Evolutionary conservation across 2,329 filamentous ascomycete genomes (phyloP).

Genomic region (Phialemonium atrogriseum): DNA sequence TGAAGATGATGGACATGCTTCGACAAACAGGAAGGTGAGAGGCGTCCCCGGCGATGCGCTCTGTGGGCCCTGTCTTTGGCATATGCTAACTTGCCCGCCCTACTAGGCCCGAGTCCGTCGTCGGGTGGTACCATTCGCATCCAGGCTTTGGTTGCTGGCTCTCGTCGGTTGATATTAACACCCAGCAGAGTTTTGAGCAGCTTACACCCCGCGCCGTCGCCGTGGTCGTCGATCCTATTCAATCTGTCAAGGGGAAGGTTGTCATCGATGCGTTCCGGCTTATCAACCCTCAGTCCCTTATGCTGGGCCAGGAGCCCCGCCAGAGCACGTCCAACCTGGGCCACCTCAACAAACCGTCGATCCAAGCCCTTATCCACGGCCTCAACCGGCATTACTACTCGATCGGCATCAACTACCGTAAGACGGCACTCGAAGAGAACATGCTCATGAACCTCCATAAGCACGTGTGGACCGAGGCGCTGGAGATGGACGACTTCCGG

Average conservation of each 20-base stretch:
- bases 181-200: slow-evolving; percentile 99
- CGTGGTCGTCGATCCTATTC: slow-evolving; percentile 96
- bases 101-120: slow-evolving; percentile 82
- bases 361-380: slow-evolving; percentile 96
- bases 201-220: slow-evolving; percentile 93
- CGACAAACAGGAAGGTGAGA: slow-evolving; percentile 86
- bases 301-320: slow-evolving; percentile 95
- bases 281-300: slow-evolving; percentile 94
- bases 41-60: slow-evolving; percentile 4
- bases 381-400: slow-evolving; percentile 99
- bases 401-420: slow-evolving; percentile 96
- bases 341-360: slow-evolving; percentile 98
- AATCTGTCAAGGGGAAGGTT: slow-evolving; percentile 98
- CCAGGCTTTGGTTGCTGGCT: slow-evolving; percentile 99
- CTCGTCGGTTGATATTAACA: slow-evolving; percentile 98
- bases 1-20: slow-evolving; percentile 99
- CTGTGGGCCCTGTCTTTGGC: slow-evolving; percentile 3
- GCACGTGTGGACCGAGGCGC: slow-evolving; percentile 96
- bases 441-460: slow-evolving; percentile 99
- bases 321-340: slow-evolving; percentile 97
- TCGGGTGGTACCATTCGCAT: slow-evolving; percentile 99
- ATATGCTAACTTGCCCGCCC: slow-evolving; percentile 4
- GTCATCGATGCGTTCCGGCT: slow-evolving; percentile 98
- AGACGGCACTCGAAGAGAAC: slow-evolving; percentile 95
- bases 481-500: slow-evolving; percentile 95